Conservation (phyloP, 768 basidiomycete genomes). For the Lactarius akahatsu region DNA sequence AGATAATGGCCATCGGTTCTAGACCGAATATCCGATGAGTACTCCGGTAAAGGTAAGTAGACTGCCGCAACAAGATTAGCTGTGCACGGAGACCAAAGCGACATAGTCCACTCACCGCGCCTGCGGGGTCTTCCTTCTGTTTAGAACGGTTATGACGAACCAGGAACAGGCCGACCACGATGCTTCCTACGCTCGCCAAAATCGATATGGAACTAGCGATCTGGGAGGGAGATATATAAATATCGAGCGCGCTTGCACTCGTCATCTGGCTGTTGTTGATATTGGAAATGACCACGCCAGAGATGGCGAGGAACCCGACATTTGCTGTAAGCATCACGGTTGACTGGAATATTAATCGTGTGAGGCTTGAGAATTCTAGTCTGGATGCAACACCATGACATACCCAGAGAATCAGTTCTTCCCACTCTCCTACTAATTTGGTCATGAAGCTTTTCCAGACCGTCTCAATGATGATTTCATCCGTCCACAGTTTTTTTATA, state of each 20-base stretch:
- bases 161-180: conserved; percentile 47
- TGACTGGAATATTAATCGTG: conserved; percentile 21
- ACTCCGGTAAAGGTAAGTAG: conserved; percentile 28
- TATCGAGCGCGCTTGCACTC: not conserved
- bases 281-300: conserved; percentile 28
- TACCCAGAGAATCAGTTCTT: conserved; percentile 7
- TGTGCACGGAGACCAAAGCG: not conserved
- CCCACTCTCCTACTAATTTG: not conserved
- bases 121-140: conserved; percentile 36
- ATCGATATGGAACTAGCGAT: conserved; percentile 52
- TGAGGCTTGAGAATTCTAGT: not conserved
- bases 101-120: not conserved
- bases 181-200: conserved; percentile 46
- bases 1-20: not conserved
- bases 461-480: conserved; percentile 4
- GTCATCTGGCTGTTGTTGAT: not conserved
- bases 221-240: not conserved
- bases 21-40: not conserved
- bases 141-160: conserved; percentile 43
- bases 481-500: not conserved
- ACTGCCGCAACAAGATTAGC: conserved; percentile 15
- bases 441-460: conserved; percentile 2
- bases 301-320: conserved; percentile 37
- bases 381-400: not conserved
- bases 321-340: conserved; percentile 31